phyloP scores from a whole-genome alignment of 2,329 filamentous ascomycete species.

The Hypoxylon sp. region DNA sequence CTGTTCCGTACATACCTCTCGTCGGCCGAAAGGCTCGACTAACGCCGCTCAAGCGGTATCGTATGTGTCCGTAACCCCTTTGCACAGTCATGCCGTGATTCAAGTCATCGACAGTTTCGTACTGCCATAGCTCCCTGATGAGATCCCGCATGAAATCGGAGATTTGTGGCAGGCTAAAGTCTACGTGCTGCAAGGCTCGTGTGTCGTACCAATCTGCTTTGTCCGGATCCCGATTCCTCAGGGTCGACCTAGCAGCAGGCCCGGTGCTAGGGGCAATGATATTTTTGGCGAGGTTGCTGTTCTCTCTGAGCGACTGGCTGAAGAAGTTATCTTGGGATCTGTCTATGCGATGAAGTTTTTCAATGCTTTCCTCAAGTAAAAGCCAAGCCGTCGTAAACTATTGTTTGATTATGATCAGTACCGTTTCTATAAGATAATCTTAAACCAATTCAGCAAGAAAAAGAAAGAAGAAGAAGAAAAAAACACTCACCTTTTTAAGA shows the following conservation, averaged over 20 bases:
- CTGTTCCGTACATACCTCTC: fast-evolving
- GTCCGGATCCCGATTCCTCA: neutral
- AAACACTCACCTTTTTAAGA: constrained; percentile 41
- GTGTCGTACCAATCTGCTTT: neutral
- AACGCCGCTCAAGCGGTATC: constrained; percentile 15
- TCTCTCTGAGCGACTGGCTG: neutral
- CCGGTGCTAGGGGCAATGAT: neutral
- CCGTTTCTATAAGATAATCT: neutral
- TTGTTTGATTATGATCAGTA: constrained; percentile 7
- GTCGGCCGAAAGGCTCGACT: neutral
- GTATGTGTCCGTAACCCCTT: neutral
- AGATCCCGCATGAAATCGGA: neutral
- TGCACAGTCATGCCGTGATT: neutral
- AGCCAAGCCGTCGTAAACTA: constrained; percentile 40
- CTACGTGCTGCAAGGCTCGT: neutral
- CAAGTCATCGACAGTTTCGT: constrained; percentile 18
- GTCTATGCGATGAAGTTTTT: constrained; percentile 35
- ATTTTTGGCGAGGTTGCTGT: neutral
- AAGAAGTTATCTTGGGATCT: constrained; percentile 1
- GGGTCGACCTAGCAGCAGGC: neutral
- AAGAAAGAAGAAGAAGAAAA: no score
- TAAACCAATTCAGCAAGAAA: no score
- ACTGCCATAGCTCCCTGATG: constrained; percentile 31
- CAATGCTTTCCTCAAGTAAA: constrained; percentile 32
- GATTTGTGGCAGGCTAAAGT: neutral